Conservation (phyloP, 176 grass and related monocot genomes). For the Thalia dealbata region DNA sequence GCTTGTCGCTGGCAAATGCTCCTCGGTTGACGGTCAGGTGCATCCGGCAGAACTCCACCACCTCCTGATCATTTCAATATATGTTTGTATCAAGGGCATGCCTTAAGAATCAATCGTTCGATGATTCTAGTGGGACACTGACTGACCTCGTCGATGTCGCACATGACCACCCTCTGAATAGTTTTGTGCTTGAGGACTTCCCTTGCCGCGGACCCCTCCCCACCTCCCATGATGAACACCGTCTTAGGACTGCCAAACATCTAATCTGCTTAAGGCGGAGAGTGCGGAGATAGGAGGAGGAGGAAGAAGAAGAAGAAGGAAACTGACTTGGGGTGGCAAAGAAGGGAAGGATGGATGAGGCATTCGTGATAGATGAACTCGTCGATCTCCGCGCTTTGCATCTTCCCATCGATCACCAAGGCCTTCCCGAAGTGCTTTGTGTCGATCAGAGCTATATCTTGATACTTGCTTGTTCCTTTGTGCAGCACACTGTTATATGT, state of each 20-base stretch:
- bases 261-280: not conserved
- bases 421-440: conserved; percentile 81
- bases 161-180: conserved; percentile 42
- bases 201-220: conserved; percentile 66
- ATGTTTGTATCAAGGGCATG: too few species aligned
- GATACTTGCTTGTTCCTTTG: conserved; percentile 46
- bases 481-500: conserved; percentile 43
- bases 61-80: conserved; percentile 32
- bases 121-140: too few species aligned
- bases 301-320: too few species aligned
- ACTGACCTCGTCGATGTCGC: conserved; percentile 60
- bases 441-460: conserved; percentile 65
- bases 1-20: conserved; percentile 49
- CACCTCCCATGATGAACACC: conserved; percentile 74
- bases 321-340: conserved; percentile 52
- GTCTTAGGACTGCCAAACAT: conserved; percentile 34
- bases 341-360: conserved; percentile 48
- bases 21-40: conserved; percentile 39
- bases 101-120: not conserved
- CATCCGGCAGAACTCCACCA: conserved; percentile 66
- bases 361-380: conserved; percentile 88
- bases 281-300: too few species aligned
- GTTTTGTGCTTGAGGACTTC: conserved; percentile 47
- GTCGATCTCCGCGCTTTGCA: conserved; percentile 70
- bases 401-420: conserved; percentile 68